Percentiles rank a stretch among this genome's conserved stretches.
Evolutionary conservation across 1,284 basidiomycete genomes (phyloP).

Genomic region (Volvariella volvacea): DNA sequence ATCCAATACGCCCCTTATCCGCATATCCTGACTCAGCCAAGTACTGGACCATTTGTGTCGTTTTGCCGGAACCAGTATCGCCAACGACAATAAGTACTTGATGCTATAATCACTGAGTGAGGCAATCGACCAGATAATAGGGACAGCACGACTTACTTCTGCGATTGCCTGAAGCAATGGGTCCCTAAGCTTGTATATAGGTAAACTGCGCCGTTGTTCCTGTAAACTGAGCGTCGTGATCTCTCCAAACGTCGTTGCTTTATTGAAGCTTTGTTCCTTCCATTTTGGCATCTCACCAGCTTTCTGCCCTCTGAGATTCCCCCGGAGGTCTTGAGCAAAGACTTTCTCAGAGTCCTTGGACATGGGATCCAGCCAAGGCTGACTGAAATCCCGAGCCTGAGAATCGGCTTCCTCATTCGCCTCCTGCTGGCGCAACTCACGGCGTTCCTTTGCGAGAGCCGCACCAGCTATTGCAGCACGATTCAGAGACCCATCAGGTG

Average conservation of each 20-base stretch:
- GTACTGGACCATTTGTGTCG: slow-evolving; percentile 93
- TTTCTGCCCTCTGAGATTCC: slow-evolving; percentile 77
- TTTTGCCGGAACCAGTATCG: slow-evolving; percentile 92
- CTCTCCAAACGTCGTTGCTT: slow-evolving; percentile 94
- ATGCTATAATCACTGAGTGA: slow-evolving; percentile 51
- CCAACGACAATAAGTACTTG: slow-evolving; percentile 95
- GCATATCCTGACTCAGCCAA: slow-evolving; percentile 86
- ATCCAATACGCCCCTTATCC: slow-evolving; percentile 87
- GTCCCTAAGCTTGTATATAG: slow-evolving; percentile 95
- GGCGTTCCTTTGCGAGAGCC: slow-evolving; percentile 89
- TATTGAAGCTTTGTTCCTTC: slow-evolving; percentile 93
- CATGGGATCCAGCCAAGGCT: slow-evolving; percentile 99
- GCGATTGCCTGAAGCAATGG: slow-evolving; percentile 87
- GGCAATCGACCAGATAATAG: slow-evolving; percentile 4
- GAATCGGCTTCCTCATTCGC: slow-evolving; percentile 93
- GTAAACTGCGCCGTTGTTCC: slow-evolving; percentile 87
- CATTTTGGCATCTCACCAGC: slow-evolving; percentile 82
- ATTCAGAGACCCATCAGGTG: slow-evolving; percentile 92
- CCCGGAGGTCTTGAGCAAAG: slow-evolving; percentile 92
- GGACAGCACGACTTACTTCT: slow-evolving; percentile 51
- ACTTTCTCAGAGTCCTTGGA: slow-evolving; percentile 79
- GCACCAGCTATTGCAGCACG: slow-evolving; percentile 92
- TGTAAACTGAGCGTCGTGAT: slow-evolving; percentile 89
- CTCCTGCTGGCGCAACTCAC: slow-evolving; percentile 92
- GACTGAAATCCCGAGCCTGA: slow-evolving; percentile 87